These are phyloP conservation scores for Debaryomyces robertsiae DNA, from an alignment of 1,139 yeast species.

Conservation along the genomic window DNA sequence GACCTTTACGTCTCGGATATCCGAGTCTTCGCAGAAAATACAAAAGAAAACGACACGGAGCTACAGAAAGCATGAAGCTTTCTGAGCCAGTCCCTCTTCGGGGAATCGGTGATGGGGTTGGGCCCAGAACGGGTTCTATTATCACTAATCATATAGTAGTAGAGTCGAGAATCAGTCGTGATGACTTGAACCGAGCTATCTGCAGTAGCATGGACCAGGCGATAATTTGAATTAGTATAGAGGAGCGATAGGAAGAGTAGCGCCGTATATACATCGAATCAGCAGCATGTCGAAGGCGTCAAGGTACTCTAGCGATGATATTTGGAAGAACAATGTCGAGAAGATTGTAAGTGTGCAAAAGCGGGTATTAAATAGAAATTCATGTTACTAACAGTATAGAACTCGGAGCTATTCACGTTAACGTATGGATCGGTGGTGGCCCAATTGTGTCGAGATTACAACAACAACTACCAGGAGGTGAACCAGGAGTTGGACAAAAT, in stretches of 20 bases:
- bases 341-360: constrained; percentile 61
- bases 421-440: constrained; percentile 95
- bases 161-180: too few species aligned
- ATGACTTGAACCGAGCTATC: too few species aligned
- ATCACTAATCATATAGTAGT: too few species aligned
- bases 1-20: too few species aligned
- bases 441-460: constrained; percentile 85
- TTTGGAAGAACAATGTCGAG: constrained; percentile 88
- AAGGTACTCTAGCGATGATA: constrained; percentile 76
- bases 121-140: too few species aligned
- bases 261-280: not conserved
- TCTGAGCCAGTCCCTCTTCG: too few species aligned
- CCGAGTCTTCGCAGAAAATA: too few species aligned
- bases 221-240: not conserved
- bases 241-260: not conserved
- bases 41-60: too few species aligned
- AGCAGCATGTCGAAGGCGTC: constrained; percentile 51
- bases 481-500: constrained; percentile 82
- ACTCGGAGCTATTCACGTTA: constrained; percentile 87
- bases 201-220: too few species aligned
- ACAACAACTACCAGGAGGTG: constrained; percentile 74
- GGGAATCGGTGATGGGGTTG: too few species aligned
- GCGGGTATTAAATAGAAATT: too few species aligned
- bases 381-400: constrained; percentile 38
- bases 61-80: too few species aligned